These are phyloP conservation scores for Sclerotinia glacialis DNA, from an alignment of 2,329 filamentous ascomycete species.

Conservation along the genomic window DNA sequence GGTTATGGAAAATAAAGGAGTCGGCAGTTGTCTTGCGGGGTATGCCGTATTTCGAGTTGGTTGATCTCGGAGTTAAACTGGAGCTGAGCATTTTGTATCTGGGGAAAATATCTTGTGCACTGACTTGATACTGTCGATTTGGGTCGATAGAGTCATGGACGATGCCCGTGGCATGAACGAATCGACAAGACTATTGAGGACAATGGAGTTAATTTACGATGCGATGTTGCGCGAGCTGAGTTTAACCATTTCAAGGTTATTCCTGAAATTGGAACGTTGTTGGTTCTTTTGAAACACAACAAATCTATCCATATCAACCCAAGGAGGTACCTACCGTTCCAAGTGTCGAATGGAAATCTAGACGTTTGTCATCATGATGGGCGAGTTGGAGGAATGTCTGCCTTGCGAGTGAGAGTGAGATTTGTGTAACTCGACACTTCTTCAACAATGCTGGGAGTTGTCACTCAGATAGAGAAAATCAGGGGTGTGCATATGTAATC, in stretches of 20 bases:
- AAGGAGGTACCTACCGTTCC: background rate
- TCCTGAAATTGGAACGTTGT: background rate
- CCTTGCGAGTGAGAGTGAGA: slow-evolving; percentile 17
- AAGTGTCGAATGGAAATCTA: background rate
- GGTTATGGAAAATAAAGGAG: background rate
- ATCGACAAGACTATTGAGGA: background rate
- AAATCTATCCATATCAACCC: background rate
- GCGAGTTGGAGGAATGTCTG: slow-evolving; percentile 1
- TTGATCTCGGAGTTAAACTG: slow-evolving; percentile 8
- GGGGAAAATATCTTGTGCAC: slow-evolving; percentile 9
- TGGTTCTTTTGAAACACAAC: background rate
- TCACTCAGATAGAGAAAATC: background rate
- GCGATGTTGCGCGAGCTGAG: background rate
- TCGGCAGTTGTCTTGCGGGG: background rate
- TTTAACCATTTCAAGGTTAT: background rate
- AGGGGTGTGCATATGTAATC: slow-evolving; percentile 9
- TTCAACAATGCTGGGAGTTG: background rate
- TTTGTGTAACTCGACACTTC: background rate
- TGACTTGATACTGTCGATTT: background rate
- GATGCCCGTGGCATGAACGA: background rate
- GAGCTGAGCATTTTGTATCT: background rate
- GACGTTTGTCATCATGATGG: background rate
- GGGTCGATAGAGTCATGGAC: slow-evolving; percentile 5
- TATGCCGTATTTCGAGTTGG: background rate
- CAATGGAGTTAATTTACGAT: background rate